Conservation (phyloP, 108 stramenopile species). For the Cylindrotheca closterium region DNA sequence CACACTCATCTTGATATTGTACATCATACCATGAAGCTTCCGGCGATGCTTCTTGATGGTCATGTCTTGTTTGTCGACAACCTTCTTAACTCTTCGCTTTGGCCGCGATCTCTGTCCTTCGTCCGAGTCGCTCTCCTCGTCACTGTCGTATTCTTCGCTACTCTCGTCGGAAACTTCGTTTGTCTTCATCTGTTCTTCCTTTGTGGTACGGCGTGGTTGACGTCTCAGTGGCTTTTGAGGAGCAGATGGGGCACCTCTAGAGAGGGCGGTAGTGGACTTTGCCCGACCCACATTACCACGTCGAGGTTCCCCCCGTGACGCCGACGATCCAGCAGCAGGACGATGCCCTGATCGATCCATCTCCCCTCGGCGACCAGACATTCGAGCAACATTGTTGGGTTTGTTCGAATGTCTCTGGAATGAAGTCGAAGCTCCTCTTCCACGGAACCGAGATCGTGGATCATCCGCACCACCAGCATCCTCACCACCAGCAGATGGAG, state of each 20-base stretch:
- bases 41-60: constrained; percentile 25
- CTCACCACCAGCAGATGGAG: neutral
- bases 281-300: constrained; percentile 8
- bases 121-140: constrained; percentile 14
- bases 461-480: constrained; percentile 5
- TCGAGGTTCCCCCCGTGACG: neutral
- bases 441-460: constrained; percentile 17
- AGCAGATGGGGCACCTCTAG: constrained; percentile 2
- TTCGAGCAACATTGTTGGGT: constrained; percentile 24
- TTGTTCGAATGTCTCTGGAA: constrained; percentile 31
- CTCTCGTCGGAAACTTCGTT: neutral
- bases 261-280: constrained; percentile 10
- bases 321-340: constrained; percentile 7
- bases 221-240: constrained; percentile 5
- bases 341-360: constrained; percentile 1
- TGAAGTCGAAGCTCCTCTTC: constrained; percentile 11
- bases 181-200: neutral
- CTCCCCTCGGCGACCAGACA: constrained; percentile 24
- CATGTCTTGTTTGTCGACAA: constrained; percentile 29
- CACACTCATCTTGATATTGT: constrained; percentile 32
- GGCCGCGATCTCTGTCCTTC: neutral
- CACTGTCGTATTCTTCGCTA: constrained; percentile 4
- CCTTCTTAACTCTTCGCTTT: neutral
- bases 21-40: constrained; percentile 30
- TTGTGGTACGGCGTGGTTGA: neutral